These are phyloP conservation scores for Capsicum rhomboideum DNA, from an alignment of 257 asterid species.

Conservation along the genomic window DNA sequence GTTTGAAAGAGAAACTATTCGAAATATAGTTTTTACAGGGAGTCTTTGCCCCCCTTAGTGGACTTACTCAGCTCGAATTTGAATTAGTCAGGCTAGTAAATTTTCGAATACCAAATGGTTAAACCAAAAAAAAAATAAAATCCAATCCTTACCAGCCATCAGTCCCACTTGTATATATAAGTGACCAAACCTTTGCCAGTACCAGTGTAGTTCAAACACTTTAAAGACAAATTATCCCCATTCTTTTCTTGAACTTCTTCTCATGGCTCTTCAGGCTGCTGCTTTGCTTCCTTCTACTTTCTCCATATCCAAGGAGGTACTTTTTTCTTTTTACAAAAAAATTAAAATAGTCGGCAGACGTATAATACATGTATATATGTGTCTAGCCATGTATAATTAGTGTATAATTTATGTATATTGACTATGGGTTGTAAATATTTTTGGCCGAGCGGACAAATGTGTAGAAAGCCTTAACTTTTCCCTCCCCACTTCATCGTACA, in stretches of 20 bases:
- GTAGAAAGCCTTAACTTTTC: background rate
- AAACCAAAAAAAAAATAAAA: background rate
- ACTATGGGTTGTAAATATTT: background rate
- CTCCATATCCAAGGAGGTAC: slow-evolving; percentile 63
- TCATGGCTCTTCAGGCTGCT: slow-evolving; percentile 83
- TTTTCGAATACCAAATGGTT: too few relatives aligned
- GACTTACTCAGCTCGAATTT: background rate
- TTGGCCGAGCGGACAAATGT: background rate
- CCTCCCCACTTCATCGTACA: too few relatives aligned
- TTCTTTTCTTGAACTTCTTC: background rate
- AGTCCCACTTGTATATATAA: background rate
- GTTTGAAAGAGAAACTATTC: too few relatives aligned
- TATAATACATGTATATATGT: background rate
- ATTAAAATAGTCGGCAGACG: background rate
- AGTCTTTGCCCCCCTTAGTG: background rate
- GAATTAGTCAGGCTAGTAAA: background rate
- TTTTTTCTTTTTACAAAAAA: background rate
- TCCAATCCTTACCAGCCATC: background rate
- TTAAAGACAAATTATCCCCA: background rate
- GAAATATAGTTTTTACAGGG: too few relatives aligned
- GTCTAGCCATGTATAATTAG: background rate
- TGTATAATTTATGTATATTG: background rate
- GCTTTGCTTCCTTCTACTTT: slow-evolving; percentile 53
- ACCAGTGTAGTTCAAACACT: slow-evolving; percentile 8
- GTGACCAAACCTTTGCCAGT: background rate